Percentiles rank a stretch among this genome's conserved stretches.
These are phyloP conservation scores for Balamuthia mandrillaris DNA, from an alignment of 208 protist species.

Conservation along the genomic window DNA sequence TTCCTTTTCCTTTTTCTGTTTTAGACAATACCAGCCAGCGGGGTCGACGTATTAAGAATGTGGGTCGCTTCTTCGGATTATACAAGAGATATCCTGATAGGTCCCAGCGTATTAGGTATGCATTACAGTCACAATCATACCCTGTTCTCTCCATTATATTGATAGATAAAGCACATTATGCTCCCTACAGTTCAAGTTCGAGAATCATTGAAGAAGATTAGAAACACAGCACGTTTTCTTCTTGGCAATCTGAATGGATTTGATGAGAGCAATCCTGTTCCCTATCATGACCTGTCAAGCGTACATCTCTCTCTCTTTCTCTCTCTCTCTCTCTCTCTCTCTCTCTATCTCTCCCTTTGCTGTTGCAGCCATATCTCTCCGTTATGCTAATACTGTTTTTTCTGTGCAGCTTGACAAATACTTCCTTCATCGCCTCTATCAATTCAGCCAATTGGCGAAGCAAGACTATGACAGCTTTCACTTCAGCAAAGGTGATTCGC, in stretches of 20 bases:
- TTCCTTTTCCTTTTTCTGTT: too few species aligned
- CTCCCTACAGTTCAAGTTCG: background rate
- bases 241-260: slow-evolving; percentile 53
- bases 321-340: too few species aligned
- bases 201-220: slow-evolving; percentile 19
- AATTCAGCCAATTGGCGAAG: background rate
- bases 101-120: slow-evolving; percentile 23
- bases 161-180: background rate
- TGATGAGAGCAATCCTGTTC: background rate
- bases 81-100: slow-evolving; percentile 68
- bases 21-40: slow-evolving; percentile 46
- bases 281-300: slow-evolving; percentile 48
- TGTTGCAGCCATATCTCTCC: too few species aligned
- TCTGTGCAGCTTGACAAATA: too few species aligned
- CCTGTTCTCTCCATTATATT: background rate
- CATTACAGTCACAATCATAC: background rate
- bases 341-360: too few species aligned
- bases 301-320: too few species aligned
- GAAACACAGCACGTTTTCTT: slow-evolving; percentile 50
- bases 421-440: slow-evolving; percentile 38
- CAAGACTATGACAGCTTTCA: slow-evolving; percentile 52
- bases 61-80: slow-evolving; percentile 75
- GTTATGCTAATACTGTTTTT: too few species aligned
- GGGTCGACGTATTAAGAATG: slow-evolving; percentile 73
- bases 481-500: slow-evolving; percentile 40